phyloP scores from a whole-genome alignment of 2,329 filamentous ascomycete genomes.

The Penicillium capsulatum region DNA sequence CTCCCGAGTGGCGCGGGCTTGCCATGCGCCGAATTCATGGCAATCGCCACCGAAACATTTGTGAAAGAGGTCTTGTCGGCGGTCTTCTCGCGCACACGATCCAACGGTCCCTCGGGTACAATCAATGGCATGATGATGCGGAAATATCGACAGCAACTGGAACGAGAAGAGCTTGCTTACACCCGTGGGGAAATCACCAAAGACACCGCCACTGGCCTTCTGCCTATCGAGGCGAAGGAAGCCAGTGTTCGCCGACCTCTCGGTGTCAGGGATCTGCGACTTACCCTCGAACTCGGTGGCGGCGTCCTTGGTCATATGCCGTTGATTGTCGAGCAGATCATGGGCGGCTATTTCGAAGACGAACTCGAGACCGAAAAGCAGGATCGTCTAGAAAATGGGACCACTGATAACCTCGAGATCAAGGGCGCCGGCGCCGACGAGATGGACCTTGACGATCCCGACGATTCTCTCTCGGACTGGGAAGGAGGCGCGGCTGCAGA shows the following conservation, averaged over 20 bases:
- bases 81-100: conserved; percentile 52
- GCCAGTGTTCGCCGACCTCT: conserved; percentile 67
- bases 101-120: conserved; percentile 59
- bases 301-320: conserved; percentile 74
- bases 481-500: conserved; percentile 36
- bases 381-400: conserved; percentile 28
- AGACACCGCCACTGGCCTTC: conserved; percentile 66
- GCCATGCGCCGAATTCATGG: conserved; percentile 57
- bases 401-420: conserved; percentile 17
- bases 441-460: conserved; percentile 41
- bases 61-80: conserved; percentile 58
- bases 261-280: conserved; percentile 70
- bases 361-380: conserved; percentile 58
- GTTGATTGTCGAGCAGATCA: conserved; percentile 65
- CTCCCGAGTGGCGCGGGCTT: conserved; percentile 51
- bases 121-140: conserved; percentile 72
- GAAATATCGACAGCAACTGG: conserved; percentile 70
- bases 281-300: conserved; percentile 72
- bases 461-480: conserved; percentile 33
- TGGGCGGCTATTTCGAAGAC: conserved; percentile 68
- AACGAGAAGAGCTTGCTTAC: conserved; percentile 68
- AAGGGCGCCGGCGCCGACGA: conserved; percentile 28
- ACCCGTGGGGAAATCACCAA: conserved; percentile 69
- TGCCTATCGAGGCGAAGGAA: conserved; percentile 77
- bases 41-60: conserved; percentile 59